phyloP scores from a whole-genome alignment of 805 yeast species.

The Tetrapisispora fleetii region DNA sequence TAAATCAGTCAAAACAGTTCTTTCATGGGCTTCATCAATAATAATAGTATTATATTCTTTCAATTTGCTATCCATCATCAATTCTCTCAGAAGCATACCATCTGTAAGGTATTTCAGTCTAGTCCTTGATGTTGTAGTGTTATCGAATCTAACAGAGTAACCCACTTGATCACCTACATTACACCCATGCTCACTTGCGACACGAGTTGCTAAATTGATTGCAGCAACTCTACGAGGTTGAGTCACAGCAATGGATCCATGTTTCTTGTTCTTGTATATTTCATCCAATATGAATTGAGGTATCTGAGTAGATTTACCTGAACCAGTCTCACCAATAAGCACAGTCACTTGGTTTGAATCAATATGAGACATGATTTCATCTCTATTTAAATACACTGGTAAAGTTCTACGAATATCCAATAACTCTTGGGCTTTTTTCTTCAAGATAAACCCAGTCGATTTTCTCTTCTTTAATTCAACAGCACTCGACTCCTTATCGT shows the following conservation, averaged over 20 bases:
- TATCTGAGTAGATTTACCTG: conserved; percentile 94
- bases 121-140: conserved; percentile 50
- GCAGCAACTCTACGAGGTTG: conserved; percentile 99
- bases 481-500: conserved; percentile 7
- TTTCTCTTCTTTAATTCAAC: conserved; percentile 9
- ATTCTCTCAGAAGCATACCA: conserved; percentile 92
- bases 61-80: conserved; percentile 63
- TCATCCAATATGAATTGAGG: conserved; percentile 75
- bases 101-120: conserved; percentile 82
- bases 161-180: conserved; percentile 76
- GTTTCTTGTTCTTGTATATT: conserved; percentile 19
- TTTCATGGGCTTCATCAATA: conserved; percentile 96
- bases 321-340: conserved; percentile 93
- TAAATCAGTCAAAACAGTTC: conserved; percentile 86
- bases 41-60: conserved; percentile 63
- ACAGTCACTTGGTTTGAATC: conserved; percentile 56
- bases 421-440: conserved; percentile 34
- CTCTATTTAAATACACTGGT: conserved; percentile 70
- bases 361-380: conserved; percentile 48
- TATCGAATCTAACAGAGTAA: conserved; percentile 86
- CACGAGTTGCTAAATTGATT: conserved; percentile 84
- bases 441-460: conserved; percentile 25
- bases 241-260: conserved; percentile 72
- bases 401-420: conserved; percentile 45
- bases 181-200: conserved; percentile 78